Evolutionary conservation across 345 rosid genomes (phyloP), one percentile per base, ranked within the genome.

Genomic region (Citrus medica): DNA sequence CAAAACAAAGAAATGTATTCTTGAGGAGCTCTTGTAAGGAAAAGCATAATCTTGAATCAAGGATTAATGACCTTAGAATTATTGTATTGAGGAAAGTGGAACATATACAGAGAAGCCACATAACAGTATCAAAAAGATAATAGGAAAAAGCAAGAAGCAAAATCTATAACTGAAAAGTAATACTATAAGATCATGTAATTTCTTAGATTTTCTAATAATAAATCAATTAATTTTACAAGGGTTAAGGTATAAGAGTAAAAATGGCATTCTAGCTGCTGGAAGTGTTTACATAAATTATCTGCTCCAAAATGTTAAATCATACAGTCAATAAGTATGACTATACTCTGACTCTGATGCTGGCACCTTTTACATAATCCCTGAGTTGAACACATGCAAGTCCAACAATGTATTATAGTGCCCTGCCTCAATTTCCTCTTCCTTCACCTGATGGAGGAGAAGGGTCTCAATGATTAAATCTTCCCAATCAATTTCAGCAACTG

Each of bases 401-500:
- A 93, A 33, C 87, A 92, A 84, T 37, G 90, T 76, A 71, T 87
- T 94, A 84, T 92, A 95, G 66, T 92, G 87, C 7, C 98, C 99
- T 76, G 83, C 90, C 86, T 90, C 93, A 22, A 95, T 91, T 79
- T 95, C 97, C 83, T 88, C 90, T 58, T 90, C 96, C 13, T 91
- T 86, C 79, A 91, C 98, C 77, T 66, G 81, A 80, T 90, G 93
- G 56, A 93, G 86, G 53, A 92, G 87, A 28, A 93, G 91, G 60
- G 93, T 87, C 84, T 95, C 97, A 25, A 95, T 91, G n/a, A 95
- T 77, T 73, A 92, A 84, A 83, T 92, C 98, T 73, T 93, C 97
- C 97, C 94, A 92, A 84, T 89, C 94, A 76, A 92, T 79, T n/a
- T 79, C 89, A 73, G 56, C 69, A 10, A 17, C 81, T 56, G 2